Conservation (phyloP, 345 rosid species). For the Pistacia vera region DNA sequence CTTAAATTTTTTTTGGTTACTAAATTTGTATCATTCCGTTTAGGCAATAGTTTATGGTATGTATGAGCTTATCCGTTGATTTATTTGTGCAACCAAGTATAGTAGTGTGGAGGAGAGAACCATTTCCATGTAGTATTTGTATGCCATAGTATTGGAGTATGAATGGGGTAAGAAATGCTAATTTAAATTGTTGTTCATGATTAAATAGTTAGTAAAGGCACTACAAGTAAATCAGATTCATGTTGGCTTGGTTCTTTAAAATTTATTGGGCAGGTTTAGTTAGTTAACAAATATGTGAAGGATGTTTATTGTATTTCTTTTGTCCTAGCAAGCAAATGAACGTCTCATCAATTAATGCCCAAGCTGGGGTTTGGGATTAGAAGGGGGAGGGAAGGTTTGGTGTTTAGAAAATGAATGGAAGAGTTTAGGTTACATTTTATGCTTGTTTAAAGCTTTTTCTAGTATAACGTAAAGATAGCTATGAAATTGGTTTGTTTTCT, state of each 20-base stretch:
- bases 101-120: not conserved
- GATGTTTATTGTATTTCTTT: not conserved
- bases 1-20: no score
- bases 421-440: not conserved
- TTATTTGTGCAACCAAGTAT: not conserved
- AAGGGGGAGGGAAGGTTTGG: no score
- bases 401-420: not conserved
- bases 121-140: not conserved
- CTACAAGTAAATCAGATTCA: not conserved
- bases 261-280: not conserved
- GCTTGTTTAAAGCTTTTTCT: not conserved
- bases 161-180: not conserved
- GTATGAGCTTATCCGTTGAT: not conserved
- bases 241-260: not conserved
- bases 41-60: no score
- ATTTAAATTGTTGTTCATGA: not conserved
- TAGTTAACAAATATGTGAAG: not conserved
- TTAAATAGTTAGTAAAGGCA: not conserved
- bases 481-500: not conserved
- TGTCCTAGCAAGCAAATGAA: not conserved
- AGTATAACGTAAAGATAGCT: no score
- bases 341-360: no score
- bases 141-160: not conserved
- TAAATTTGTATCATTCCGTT: no score
- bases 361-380: no score